phyloP scores from a whole-genome alignment of 805 yeast genomes.

The Starmerella sp. region DNA sequence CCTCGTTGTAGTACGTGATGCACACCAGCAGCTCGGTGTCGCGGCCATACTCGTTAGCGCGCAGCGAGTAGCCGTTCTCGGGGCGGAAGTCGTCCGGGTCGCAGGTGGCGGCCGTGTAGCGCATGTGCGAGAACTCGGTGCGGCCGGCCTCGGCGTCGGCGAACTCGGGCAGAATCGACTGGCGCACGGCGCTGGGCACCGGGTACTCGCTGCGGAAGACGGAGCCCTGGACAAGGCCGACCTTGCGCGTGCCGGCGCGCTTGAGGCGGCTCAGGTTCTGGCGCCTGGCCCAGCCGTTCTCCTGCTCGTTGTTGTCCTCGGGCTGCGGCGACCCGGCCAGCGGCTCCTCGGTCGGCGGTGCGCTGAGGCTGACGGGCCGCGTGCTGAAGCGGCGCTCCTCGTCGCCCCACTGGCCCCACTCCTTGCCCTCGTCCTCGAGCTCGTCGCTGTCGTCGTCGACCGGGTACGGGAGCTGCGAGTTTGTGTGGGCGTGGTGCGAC shows the following conservation, averaged over 20 bases:
- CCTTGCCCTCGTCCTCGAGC: conserved; percentile 19
- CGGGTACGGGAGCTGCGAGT: conserved; percentile 17
- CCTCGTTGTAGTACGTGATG: conserved; percentile 58
- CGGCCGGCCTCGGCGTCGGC: conserved; percentile 36
- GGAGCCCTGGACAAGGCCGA: conserved; percentile 30
- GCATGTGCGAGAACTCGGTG: conserved; percentile 47
- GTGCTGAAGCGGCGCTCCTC: conserved; percentile 20
- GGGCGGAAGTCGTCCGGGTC: conserved; percentile 55
- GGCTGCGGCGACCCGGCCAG: background rate
- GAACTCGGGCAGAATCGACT: conserved; percentile 30
- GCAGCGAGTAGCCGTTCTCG: conserved; percentile 42
- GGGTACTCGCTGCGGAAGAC: conserved; percentile 30
- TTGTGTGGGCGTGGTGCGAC: conserved; percentile 21
- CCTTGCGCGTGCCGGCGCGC: conserved; percentile 30
- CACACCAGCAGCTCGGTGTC: conserved; percentile 52
- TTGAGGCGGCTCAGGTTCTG: conserved; percentile 25
- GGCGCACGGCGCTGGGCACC: conserved; percentile 34
- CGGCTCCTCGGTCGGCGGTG: background rate
- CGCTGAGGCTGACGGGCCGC: conserved; percentile 13
- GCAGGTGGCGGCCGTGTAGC: conserved; percentile 55
- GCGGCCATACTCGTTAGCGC: conserved; percentile 47
- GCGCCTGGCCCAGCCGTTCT: conserved; percentile 26
- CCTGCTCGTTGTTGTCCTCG: conserved; percentile 1
- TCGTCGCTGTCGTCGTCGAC: conserved; percentile 8
- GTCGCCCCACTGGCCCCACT: conserved; percentile 19